phyloP scores from a whole-genome alignment of 2,329 filamentous ascomycete species.

The Arachnomyces sp. region DNA sequence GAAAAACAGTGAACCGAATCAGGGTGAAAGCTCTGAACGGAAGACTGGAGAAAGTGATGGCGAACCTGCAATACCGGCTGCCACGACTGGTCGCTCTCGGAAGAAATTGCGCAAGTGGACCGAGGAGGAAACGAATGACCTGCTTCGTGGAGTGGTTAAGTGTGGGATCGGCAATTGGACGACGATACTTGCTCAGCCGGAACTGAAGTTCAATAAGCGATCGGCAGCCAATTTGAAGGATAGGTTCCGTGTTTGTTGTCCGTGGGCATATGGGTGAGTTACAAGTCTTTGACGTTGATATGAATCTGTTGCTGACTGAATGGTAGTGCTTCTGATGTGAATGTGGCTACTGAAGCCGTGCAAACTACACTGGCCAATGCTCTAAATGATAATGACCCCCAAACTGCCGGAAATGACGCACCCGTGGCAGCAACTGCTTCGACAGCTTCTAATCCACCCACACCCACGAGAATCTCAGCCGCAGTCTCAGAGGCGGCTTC shows the following conservation, averaged over 20 bases:
- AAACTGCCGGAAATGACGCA: too few species aligned
- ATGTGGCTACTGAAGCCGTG: conserved; percentile 30
- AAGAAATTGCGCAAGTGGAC: conserved; percentile 51
- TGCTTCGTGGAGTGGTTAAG: conserved; percentile 52
- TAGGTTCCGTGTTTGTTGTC: conserved; percentile 49
- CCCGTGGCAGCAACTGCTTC: too few species aligned
- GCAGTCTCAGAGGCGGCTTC: background rate
- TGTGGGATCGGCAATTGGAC: conserved; percentile 61
- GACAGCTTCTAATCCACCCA: too few species aligned
- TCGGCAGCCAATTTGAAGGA: conserved; percentile 60
- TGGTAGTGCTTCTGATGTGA: conserved; percentile 25
- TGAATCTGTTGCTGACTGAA: conserved; percentile 5
- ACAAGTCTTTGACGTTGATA: background rate
- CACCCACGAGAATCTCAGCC: background rate
- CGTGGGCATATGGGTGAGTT: conserved; percentile 37
- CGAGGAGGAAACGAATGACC: conserved; percentile 52
- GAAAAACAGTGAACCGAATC: conserved; percentile 7
- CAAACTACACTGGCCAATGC: conserved; percentile 14
- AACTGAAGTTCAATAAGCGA: conserved; percentile 51
- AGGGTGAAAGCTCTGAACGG: conserved; percentile 7
- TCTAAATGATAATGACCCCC: conserved; percentile 3
- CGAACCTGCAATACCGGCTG: background rate
- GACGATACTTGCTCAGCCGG: conserved; percentile 50
- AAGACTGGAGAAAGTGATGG: conserved; percentile 12
- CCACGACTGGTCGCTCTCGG: conserved; percentile 34